Evolutionary conservation across 2,329 filamentous ascomycete species (phyloP).

Genomic region (Cladorrhinum sp.): DNA sequence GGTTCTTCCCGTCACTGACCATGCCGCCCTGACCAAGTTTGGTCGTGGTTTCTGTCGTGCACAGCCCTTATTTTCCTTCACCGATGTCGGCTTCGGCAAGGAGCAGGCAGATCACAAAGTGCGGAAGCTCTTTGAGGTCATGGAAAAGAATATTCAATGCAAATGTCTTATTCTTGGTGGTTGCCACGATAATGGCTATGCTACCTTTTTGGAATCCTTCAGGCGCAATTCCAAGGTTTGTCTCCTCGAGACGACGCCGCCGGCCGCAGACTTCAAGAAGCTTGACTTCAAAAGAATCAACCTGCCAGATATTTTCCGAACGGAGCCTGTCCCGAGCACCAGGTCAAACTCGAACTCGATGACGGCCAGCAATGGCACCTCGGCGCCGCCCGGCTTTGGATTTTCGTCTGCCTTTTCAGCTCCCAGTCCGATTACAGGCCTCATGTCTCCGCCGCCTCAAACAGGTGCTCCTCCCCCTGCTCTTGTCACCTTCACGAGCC

Average conservation of each 20-base stretch:
- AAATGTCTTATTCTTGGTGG: slow-evolving; percentile 34
- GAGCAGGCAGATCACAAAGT: slow-evolving; percentile 37
- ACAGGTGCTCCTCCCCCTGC: background rate
- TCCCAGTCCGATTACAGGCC: background rate
- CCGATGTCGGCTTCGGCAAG: slow-evolving; percentile 36
- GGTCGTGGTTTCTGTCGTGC: slow-evolving; percentile 34
- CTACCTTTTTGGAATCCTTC: slow-evolving; percentile 33
- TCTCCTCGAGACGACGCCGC: slow-evolving; percentile 33
- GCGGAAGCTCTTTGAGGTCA: slow-evolving; percentile 34
- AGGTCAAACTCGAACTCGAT: background rate
- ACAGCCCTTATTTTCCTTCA: slow-evolving; percentile 36
- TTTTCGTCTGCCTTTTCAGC: background rate
- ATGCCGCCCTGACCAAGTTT: slow-evolving; percentile 31
- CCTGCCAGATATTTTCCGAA: slow-evolving; percentile 33
- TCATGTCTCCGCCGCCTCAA: background rate
- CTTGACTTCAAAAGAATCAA: slow-evolving; percentile 30
- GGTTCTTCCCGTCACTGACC: slow-evolving; percentile 26
- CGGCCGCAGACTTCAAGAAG: slow-evolving; percentile 32
- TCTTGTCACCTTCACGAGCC: slow-evolving; percentile 4
- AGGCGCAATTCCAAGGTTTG: slow-evolving; percentile 32
- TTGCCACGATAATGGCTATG: slow-evolving; percentile 37
- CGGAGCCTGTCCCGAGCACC: slow-evolving; percentile 26
- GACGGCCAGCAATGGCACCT: too few species aligned
- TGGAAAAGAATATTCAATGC: slow-evolving; percentile 34
- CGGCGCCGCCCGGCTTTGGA: background rate